Conservation (phyloP, 345 rosid species). For the Dovyalis caffra region DNA sequence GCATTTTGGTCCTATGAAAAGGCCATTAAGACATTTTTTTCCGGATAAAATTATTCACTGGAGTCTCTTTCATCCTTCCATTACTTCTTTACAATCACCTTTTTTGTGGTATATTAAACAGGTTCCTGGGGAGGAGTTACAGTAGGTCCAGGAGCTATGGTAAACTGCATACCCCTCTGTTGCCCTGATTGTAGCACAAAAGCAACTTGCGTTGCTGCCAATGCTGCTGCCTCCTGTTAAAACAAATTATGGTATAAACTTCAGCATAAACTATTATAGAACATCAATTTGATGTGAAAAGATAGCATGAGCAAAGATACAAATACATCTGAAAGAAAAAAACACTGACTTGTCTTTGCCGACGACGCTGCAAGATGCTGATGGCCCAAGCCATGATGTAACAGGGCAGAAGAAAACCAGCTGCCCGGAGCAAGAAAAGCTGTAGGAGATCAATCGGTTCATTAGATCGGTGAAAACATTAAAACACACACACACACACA, state of each 20-base stretch:
- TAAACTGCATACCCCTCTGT: conserved; percentile 69
- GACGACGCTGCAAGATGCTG: conserved; percentile 83
- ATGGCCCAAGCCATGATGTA: conserved; percentile 99
- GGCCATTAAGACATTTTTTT: not conserved
- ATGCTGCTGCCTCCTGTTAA: conserved; percentile 80
- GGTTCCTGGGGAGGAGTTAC: conserved; percentile 47
- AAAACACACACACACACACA: too few species aligned
- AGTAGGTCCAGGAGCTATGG: conserved; percentile 57
- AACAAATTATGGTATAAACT: conserved; percentile 14
- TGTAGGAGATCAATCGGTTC: conserved; percentile 30
- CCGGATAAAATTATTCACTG: not conserved
- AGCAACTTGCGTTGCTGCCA: conserved; percentile 83
- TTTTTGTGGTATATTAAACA: conserved; percentile 27
- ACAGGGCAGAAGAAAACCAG: conserved; percentile 86
- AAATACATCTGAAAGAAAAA: not conserved
- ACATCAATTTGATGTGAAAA: not conserved
- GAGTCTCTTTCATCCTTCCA: not conserved
- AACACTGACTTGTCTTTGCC: conserved; percentile 80
- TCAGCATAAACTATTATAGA: not conserved
- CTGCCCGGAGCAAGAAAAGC: conserved; percentile 84
- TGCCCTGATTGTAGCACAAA: conserved; percentile 84
- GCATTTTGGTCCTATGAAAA: not conserved
- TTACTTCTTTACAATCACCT: not conserved
- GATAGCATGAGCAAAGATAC: not conserved
- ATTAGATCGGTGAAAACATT: not conserved